Evolutionary conservation across 176 grass and related monocot species (phyloP), one percentile per base, ranked within the genome.

Genomic region (Coix lacrymajobi): DNA sequence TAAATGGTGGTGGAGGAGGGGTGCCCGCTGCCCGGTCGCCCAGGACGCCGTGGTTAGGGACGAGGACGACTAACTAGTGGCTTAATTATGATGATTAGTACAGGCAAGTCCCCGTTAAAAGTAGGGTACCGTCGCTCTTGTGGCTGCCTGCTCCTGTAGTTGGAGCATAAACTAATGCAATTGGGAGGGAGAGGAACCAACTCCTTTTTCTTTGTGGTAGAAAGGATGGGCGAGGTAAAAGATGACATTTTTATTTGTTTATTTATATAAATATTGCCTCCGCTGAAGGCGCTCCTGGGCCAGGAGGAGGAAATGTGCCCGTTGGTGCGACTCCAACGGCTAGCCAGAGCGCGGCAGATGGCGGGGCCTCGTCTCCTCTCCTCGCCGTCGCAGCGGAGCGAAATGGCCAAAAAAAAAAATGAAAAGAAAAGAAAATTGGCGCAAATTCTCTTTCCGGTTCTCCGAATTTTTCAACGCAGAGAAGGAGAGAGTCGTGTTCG

Each of bases 281-380:
- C 63, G 32, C 20, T 56, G 63, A 57, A 34, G 20, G 33, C 61
- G 34, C 32, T 19, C 32, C 60, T 63, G 56, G 69, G 62, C 45
- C 71, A 57, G 83, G 46, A 69, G 83, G 46, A 69, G 66, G 33
- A 46, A 24, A 86, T 82, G 73, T 66, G 79, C 57, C 73, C 88
- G 84, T 90, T 90, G 88, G 82, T 52, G 70, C 73, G 73, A 73
- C 85, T 62, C 72, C 58, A 90, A 90, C 88, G 83, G 88, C 84
- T 86, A 90, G 69, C 70, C 31, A 61, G 79, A 9, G 75, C n/a
- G 69, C 71, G 83, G 79, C 88, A 86, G 34, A 82, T 86, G 88
- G 88, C 88, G 83, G 70, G 82, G 12, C 82, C 87, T 79, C 48
- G 81, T 24, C 38, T 16, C 58, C 61, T 63, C 26, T 31, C 12